Evolutionary conservation across 2,329 filamentous ascomycete species (phyloP), one percentile per base, ranked within the genome.

Genomic region (Exophiala calicioides): DNA sequence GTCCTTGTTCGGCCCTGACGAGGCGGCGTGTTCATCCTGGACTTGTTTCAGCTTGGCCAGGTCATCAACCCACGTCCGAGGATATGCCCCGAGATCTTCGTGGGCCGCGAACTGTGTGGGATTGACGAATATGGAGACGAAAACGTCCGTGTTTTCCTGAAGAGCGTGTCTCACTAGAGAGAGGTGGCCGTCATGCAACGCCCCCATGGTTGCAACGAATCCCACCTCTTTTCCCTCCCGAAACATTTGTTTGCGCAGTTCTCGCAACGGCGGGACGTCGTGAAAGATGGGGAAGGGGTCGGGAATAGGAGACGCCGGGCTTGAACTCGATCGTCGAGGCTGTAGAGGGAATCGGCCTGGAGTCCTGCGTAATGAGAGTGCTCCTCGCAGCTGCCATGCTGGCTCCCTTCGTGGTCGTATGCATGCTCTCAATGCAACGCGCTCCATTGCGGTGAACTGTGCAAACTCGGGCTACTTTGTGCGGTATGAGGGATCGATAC

Each of bases 131-230:
- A 97, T 85, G 64, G 86, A 90, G 45, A 98, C 87, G 52, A 96
- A 84, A 46, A 97, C 87, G 59, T 90, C 80, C 56, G 87, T 85
- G 70, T 90, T 93, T 60, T 95, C 88, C 36, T 77, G 74, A 1
- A 90, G 90, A 3, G 93, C 93, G 58, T 84, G 80, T 49, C 88
- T 86, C 61, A 95, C 86, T 16, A 98, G 79, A 3, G 87, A 86
- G 40, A 95, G 70, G 69, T 98, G 93, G 30, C 93, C 93, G 44
- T 83, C 80, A 68, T 98, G 93, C n/a, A 98, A 78, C 38, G 93
- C 93, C 53, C 93, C 93, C 93, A 98, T 97, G 23, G 93, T 98
- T 1, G 93, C 93, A 26, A 98, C 90, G 20, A 98, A 81, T 49
- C 86, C 89, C 47, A 98, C 83, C 33, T 83, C 84, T 47, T 85